Base-by-base conservation (phyloP, 768 basidiomycete genomes). In the Mycena metata region DNA sequence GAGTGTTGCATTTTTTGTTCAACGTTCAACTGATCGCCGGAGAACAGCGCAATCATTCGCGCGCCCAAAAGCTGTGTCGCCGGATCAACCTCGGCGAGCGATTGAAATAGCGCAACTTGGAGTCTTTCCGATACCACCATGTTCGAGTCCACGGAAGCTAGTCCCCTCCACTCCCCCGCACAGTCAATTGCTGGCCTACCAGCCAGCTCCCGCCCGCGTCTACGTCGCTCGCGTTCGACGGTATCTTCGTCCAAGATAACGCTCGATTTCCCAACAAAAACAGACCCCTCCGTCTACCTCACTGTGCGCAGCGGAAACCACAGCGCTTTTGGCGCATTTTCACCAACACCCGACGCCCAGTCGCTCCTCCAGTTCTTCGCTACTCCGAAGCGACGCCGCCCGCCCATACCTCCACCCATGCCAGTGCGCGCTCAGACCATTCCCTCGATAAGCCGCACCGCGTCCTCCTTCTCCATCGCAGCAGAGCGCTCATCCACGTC, bases 381-480 rank as follows among this genome's bases (percentile, higher is more conserved):
- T 77, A 81, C 33, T 79, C 85, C 71, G 80, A 79, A 0, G 66
- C 79, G 43, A 73, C 82, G 33, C 54, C 76, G 26, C 67, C 72
- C 54, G 47, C 60, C 33, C 64, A 70, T 19, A 52, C 59, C 56
- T 66, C 64, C 63, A 69, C 60, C 67, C 60, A 26, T 73, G 69
- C 55, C 71, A 21, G 10, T 71, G 61, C 82, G 80, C 9, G 49
- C 62, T 15, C 57, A 35, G 8, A 42, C 66, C 46, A 61, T 71
- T 16, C 70, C 70, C 23, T 82, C 84, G n/a, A 84, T 86, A 69
- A 83, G 76, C 57, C 84, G 85, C 64, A 83, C 83, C 1, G 69
- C 81, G 36, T 76, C 84, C 16, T 67, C 76, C 33, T 69, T 72
- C 8, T 69, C 69, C 56, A 49, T 61, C 23, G 67, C 71, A 26